Conservation (phyloP, 2,329 filamentous ascomycete genomes). For the Cercospora brassicicola region DNA sequence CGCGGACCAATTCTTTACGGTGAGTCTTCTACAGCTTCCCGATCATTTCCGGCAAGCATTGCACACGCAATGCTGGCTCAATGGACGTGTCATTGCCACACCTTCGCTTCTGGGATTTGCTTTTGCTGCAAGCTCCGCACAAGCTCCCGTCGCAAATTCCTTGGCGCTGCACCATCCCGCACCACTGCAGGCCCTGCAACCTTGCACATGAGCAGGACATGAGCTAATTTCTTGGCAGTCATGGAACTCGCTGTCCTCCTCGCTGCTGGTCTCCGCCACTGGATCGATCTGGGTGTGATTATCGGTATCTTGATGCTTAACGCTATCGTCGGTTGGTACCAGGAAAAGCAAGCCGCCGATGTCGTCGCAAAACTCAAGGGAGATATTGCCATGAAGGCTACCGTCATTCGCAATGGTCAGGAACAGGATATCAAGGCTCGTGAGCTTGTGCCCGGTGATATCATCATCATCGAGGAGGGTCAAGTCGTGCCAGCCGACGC, state of each 20-base stretch:
- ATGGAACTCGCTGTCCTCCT: constrained; percentile 76
- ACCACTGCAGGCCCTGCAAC: constrained; percentile 13
- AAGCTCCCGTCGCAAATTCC: constrained; percentile 33
- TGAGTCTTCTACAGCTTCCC: constrained; percentile 46
- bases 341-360: constrained; percentile 77
- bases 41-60: constrained; percentile 9
- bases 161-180: constrained; percentile 23
- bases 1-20: constrained; percentile 74
- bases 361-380: constrained; percentile 73
- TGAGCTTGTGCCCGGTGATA: constrained; percentile 74
- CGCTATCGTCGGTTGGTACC: constrained; percentile 75
- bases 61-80: constrained; percentile 24
- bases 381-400: constrained; percentile 74
- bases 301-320: constrained; percentile 73
- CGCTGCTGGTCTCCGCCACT: constrained; percentile 71
- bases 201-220: not conserved
- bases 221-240: constrained; percentile 50
- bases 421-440: constrained; percentile 70
- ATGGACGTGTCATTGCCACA: constrained; percentile 23
- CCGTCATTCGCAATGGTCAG: constrained; percentile 65
- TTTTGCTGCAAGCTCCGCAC: constrained; percentile 26
- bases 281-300: constrained; percentile 77
- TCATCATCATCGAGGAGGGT: constrained; percentile 72
- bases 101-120: constrained; percentile 16
- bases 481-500: constrained; percentile 68